Conservation (phyloP, 208 protist species). For the Herpetomonas samuelpessoai region DNA sequence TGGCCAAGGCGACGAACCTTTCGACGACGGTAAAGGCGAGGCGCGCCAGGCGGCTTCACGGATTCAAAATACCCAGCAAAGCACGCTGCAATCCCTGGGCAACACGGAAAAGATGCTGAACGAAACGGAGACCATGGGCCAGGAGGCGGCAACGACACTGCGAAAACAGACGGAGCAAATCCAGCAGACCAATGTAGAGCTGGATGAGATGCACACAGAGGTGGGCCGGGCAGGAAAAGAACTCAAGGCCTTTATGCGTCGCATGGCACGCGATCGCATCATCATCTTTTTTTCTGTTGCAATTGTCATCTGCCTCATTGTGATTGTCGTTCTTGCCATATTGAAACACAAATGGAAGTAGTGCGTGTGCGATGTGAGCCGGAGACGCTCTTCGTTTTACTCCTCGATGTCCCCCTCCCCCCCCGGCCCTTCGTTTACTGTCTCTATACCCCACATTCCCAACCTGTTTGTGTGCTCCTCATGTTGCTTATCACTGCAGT, state of each 20-base stretch:
- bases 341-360: slow-evolving; percentile 31
- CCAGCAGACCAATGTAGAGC: slow-evolving; percentile 47
- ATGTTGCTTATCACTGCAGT: no score
- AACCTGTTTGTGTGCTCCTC: no score
- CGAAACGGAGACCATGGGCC: slow-evolving; percentile 65
- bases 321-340: slow-evolving; percentile 58
- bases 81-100: slow-evolving; percentile 51
- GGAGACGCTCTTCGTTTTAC: no score
- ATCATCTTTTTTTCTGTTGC: slow-evolving; percentile 80
- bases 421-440: no score
- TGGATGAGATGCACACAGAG: slow-evolving; percentile 49
- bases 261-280: slow-evolving; percentile 82
- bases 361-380: no score
- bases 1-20: background rate
- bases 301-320: slow-evolving; percentile 79
- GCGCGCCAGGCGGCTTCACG: slow-evolving; percentile 30
- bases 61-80: slow-evolving; percentile 54
- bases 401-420: no score
- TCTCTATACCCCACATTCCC: no score
- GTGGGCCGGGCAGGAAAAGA: slow-evolving; percentile 34
- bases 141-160: slow-evolving; percentile 59
- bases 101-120: slow-evolving; percentile 60
- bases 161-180: slow-evolving; percentile 76
- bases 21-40: slow-evolving; percentile 26
- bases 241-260: slow-evolving; percentile 67